These are phyloP conservation scores for Aureobasidium subglaciale DNA, from an alignment of 2,329 filamentous ascomycete species.

Conservation along the genomic window DNA sequence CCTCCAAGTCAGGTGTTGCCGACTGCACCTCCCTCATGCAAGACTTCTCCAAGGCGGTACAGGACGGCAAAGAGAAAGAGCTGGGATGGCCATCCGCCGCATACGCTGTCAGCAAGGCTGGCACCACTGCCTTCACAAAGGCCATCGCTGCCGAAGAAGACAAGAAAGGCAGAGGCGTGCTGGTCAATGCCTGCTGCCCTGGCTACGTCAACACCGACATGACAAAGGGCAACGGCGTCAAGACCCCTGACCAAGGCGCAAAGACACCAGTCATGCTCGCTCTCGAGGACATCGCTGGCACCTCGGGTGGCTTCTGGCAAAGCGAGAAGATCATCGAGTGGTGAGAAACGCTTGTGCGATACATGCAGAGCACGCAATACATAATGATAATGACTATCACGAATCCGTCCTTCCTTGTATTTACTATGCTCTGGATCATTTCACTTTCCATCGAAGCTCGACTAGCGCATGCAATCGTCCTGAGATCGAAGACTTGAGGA, in stretches of 20 bases:
- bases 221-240: conserved; percentile 29
- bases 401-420: too few species aligned
- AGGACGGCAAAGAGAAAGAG: conserved; percentile 39
- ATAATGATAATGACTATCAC: too few species aligned
- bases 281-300: conserved; percentile 27
- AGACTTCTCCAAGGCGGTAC: conserved; percentile 41
- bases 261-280: conserved; percentile 31
- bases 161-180: conserved; percentile 21
- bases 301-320: conserved; percentile 31
- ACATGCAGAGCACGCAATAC: background rate
- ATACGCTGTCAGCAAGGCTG: conserved; percentile 39
- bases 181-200: conserved; percentile 32
- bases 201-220: conserved; percentile 34
- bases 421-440: too few species aligned
- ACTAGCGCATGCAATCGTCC: background rate
- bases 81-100: conserved; percentile 44
- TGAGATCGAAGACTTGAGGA: background rate
- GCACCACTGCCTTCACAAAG: conserved; percentile 30
- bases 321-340: conserved; percentile 28
- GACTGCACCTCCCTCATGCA: conserved; percentile 45
- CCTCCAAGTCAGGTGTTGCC: conserved; percentile 30
- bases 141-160: conserved; percentile 27
- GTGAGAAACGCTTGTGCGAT: conserved; percentile 15
- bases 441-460: too few species aligned
- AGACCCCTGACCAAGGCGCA: conserved; percentile 30